Evolutionary conservation across 108 stramenopile genomes (phyloP).

Genomic region (Cyclotella sp.): DNA sequence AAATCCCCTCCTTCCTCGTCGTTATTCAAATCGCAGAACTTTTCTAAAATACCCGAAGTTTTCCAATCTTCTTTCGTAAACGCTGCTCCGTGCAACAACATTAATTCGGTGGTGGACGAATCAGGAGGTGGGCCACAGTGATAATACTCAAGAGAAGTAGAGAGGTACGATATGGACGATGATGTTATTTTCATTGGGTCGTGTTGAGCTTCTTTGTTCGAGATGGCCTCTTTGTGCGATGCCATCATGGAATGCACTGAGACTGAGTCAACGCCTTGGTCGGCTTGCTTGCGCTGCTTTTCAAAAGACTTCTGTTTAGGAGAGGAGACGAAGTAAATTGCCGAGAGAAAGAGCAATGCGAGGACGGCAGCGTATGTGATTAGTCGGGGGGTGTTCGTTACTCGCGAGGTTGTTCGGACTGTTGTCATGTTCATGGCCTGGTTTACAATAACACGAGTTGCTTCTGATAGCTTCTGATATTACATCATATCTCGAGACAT

Average conservation of each 20-base stretch:
- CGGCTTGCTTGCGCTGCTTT: not conserved
- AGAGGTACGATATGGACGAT: constrained; percentile 1
- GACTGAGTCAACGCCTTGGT: not conserved
- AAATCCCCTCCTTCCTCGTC: constrained; percentile 44
- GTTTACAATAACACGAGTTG: no score
- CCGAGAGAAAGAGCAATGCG: not conserved
- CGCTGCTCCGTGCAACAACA: constrained; percentile 74
- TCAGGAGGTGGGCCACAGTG: constrained; percentile 42
- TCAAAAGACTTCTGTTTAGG: not conserved
- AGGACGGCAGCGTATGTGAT: constrained; percentile 8
- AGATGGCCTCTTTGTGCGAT: constrained; percentile 4
- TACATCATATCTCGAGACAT: no score
- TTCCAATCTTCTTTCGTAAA: constrained; percentile 88
- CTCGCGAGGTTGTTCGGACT: not conserved
- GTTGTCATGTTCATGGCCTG: not conserved
- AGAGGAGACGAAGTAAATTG: not conserved
- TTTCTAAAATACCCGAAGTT: constrained; percentile 60
- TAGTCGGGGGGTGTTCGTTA: not conserved
- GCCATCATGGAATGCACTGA: constrained; percentile 22
- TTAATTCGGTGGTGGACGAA: constrained; percentile 40
- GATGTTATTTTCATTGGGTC: constrained; percentile 33
- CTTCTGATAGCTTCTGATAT: no score
- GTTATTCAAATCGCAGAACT: constrained; percentile 51
- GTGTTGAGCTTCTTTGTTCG: not conserved
- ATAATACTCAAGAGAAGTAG: constrained; percentile 29